Conservation (phyloP, 139 green algal genomes). For the Limnomonas spitsbergensis region DNA sequence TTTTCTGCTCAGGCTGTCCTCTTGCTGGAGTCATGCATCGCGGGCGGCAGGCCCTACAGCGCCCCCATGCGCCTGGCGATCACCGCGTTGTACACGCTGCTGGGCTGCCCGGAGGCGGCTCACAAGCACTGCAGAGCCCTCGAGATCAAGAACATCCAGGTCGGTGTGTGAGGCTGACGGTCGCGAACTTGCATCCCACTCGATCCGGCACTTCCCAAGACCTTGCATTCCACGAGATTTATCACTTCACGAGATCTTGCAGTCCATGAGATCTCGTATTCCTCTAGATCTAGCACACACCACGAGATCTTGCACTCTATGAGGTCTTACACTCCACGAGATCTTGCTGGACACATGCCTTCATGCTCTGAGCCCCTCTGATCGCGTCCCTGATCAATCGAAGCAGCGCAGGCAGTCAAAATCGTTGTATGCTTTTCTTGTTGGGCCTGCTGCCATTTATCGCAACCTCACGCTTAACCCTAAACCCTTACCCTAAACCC, state of each 20-base stretch:
- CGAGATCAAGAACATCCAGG: slow-evolving; percentile 71
- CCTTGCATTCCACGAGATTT: neutral
- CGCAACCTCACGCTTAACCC: no score
- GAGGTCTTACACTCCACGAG: no score
- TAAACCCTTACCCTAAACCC: no score
- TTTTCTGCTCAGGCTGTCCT: slow-evolving; percentile 38
- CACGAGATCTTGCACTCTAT: no score
- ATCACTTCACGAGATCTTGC: neutral
- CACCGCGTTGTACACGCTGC: slow-evolving; percentile 35
- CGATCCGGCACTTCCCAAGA: neutral
- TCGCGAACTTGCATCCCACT: neutral
- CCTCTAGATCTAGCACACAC: no score
- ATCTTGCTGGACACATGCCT: no score
- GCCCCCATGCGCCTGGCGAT: slow-evolving; percentile 54
- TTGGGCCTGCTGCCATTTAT: no score
- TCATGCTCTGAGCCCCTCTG: no score
- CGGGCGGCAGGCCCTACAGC: slow-evolving; percentile 46
- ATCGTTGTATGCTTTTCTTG: no score
- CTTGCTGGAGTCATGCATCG: slow-evolving; percentile 33
- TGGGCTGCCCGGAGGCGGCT: slow-evolving; percentile 45
- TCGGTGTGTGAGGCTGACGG: neutral
- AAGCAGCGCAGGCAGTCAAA: no score
- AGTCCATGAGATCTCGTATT: no score
- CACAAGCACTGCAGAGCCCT: slow-evolving; percentile 39
- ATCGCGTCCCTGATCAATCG: no score